Evolutionary conservation across 257 asterid species (phyloP).

Genomic region (Nicotiana otophora): DNA sequence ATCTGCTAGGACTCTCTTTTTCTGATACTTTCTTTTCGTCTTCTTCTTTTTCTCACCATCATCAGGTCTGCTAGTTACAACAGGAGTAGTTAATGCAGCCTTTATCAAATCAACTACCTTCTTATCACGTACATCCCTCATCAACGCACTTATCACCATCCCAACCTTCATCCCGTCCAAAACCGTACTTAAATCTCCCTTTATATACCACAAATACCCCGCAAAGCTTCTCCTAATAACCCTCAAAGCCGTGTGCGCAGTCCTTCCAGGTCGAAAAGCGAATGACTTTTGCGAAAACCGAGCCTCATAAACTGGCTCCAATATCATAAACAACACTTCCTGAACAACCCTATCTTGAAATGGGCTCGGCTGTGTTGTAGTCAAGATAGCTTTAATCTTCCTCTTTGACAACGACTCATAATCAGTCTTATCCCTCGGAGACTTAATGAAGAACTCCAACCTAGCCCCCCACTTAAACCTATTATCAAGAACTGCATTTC

Average conservation of each 20-base stretch:
- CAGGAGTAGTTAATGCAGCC: conserved; percentile 75
- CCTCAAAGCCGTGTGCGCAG: conserved; percentile 79
- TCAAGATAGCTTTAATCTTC: conserved; percentile 76
- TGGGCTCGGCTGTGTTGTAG: conserved; percentile 71
- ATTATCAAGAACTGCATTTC: conserved; percentile 81
- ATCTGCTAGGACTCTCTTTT: conserved; percentile 85
- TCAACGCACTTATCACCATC: conserved; percentile 71
- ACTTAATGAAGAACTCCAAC: conserved; percentile 74
- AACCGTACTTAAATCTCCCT: conserved; percentile 83
- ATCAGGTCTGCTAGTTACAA: conserved; percentile 49
- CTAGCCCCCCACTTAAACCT: conserved; percentile 95
- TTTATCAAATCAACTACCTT: conserved; percentile 87
- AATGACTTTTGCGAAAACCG: conserved; percentile 83
- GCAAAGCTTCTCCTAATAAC: conserved; percentile 93
- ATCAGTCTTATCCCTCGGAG: conserved; percentile 85
- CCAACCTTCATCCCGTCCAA: conserved; percentile 95
- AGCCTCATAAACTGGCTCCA: conserved; percentile 91
- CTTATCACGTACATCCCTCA: conserved; percentile 97
- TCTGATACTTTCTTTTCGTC: conserved; percentile 76
- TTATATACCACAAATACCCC: conserved; percentile 91
- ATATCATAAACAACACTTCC: conserved; percentile 70
- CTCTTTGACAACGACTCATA: conserved; percentile 86
- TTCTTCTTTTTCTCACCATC: conserved; percentile 83
- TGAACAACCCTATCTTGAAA: conserved; percentile 91
- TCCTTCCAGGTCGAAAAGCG: conserved; percentile 96